These are phyloP conservation scores for Purshia tridentata DNA, from an alignment of 306 rosid genomes.

Conservation along the genomic window DNA sequence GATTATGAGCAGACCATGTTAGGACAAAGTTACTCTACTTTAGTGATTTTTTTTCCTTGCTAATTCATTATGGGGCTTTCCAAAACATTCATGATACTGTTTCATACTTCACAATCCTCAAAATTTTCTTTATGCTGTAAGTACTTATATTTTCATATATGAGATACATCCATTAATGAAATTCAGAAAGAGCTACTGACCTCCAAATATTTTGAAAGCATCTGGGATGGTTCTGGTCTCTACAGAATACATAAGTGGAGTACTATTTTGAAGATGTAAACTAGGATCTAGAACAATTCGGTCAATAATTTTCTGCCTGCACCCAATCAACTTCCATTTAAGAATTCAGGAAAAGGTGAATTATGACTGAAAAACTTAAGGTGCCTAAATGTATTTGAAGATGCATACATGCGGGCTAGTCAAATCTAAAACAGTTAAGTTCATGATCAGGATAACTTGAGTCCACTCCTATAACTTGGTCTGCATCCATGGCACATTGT, in stretches of 20 bases:
- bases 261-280: slow-evolving; percentile 39
- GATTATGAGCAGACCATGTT: background rate
- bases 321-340: slow-evolving; percentile 7
- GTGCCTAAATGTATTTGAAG: no score
- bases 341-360: background rate
- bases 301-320: slow-evolving; percentile 45
- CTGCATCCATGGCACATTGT: no score
- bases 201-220: slow-evolving; percentile 55
- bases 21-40: no score
- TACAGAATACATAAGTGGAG: slow-evolving; percentile 57
- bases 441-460: no score
- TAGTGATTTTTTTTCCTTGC: background rate
- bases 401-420: no score
- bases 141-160: background rate
- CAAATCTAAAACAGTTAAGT: no score
- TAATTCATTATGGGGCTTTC: background rate
- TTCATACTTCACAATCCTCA: background rate
- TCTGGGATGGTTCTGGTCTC: slow-evolving; percentile 59
- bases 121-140: no score
- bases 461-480: no score
- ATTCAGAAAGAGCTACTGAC: slow-evolving; percentile 27
- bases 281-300: slow-evolving; percentile 69
- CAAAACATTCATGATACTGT: background rate
- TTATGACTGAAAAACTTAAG: background rate
- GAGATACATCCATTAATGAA: background rate